Percentiles rank a stretch among this genome's conserved stretches.
phyloP scores from a whole-genome alignment of 148 eudicot species.

The Talinum fruticosum region DNA sequence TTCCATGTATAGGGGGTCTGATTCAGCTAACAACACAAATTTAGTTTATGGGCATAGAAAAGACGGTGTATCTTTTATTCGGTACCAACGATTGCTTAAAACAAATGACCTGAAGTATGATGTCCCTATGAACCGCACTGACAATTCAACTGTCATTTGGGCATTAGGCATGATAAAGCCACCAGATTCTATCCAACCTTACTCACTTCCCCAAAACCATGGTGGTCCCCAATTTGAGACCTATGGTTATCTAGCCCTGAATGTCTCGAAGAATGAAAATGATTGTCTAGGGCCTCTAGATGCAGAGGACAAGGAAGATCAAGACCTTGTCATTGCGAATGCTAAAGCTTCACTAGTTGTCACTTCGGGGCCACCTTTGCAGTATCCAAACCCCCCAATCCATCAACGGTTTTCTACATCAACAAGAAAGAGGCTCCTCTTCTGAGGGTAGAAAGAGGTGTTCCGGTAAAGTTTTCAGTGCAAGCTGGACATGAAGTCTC shows the following conservation, averaged over 20 bases:
- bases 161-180: constrained; percentile 81
- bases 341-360: constrained; percentile 71
- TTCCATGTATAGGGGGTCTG: constrained; percentile 41
- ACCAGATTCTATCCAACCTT: constrained; percentile 69
- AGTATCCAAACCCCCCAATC: constrained; percentile 91
- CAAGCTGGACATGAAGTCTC: constrained; percentile 97
- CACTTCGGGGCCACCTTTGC: constrained; percentile 62
- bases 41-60: constrained; percentile 79
- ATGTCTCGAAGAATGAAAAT: constrained; percentile 59
- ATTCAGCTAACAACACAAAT: constrained; percentile 54
- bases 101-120: constrained; percentile 62
- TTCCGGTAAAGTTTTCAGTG: constrained; percentile 77
- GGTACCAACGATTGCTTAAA: constrained; percentile 54
- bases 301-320: constrained; percentile 85
- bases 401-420: constrained; percentile 71
- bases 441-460: constrained; percentile 84
- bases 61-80: constrained; percentile 74
- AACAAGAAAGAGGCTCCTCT: constrained; percentile 92
- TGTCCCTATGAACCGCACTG: constrained; percentile 43
- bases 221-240: constrained; percentile 47
- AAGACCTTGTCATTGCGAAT: constrained; percentile 73
- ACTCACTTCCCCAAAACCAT: constrained; percentile 74
- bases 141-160: constrained; percentile 72
- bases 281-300: constrained; percentile 88
- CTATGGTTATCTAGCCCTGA: constrained; percentile 53